These are phyloP conservation scores for Russula emetica DNA, from an alignment of 768 basidiomycete genomes.

Conservation along the genomic window DNA sequence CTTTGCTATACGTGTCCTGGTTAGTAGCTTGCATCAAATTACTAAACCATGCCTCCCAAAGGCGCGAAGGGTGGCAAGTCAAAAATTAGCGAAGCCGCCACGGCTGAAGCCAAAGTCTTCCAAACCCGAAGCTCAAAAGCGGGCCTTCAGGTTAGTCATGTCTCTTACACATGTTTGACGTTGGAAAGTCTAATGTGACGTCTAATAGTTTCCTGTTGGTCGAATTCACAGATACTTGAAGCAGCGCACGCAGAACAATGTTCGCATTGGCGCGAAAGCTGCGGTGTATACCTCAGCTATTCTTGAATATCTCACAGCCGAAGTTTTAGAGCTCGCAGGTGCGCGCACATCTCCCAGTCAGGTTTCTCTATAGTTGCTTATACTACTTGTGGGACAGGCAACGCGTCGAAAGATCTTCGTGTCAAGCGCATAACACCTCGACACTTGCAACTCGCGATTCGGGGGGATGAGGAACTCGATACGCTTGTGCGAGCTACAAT, in stretches of 20 bases:
- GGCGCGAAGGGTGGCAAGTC: conserved; percentile 26
- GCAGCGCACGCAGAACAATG: conserved; percentile 86
- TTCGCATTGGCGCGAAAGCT: conserved; percentile 95
- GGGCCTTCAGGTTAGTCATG: conserved; percentile 15
- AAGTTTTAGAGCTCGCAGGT: conserved; percentile 95
- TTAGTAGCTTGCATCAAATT: neutral
- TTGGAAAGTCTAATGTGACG: too few species aligned
- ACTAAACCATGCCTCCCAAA: conserved; percentile 9
- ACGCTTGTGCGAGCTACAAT: conserved; percentile 91
- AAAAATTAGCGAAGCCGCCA: conserved; percentile 17
- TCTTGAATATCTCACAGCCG: conserved; percentile 92
- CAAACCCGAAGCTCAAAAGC: conserved; percentile 28
- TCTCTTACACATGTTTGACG: neutral
- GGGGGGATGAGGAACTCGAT: conserved; percentile 97
- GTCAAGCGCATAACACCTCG: conserved; percentile 97
- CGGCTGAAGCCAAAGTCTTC: conserved; percentile 20
- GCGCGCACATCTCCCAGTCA: conserved; percentile 30
- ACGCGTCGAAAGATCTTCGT: conserved; percentile 94
- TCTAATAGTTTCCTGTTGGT: conserved; percentile 81
- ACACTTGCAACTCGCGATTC: conserved; percentile 92
- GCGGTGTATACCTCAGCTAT: conserved; percentile 97
- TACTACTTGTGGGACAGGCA: conserved; percentile 49
- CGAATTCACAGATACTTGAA: conserved; percentile 97
- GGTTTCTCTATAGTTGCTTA: neutral
- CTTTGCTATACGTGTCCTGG: neutral